Evolutionary conservation across 768 basidiomycete species (phyloP).

Genomic region (Neoboletus brunneissimus): DNA sequence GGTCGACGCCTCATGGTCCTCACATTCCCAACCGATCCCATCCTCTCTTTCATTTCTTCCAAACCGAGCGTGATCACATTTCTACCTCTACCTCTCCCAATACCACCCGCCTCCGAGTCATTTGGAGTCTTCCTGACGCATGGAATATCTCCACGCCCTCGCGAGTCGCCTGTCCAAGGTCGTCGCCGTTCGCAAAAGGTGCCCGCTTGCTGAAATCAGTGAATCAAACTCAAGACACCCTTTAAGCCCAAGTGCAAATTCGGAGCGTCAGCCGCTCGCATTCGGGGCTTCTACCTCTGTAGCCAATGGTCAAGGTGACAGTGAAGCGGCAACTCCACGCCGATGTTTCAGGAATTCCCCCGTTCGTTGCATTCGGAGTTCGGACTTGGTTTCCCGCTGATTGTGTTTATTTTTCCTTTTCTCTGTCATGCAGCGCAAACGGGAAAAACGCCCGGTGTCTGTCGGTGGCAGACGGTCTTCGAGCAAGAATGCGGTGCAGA

Average conservation of each 20-base stretch:
- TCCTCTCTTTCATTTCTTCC: not conserved
- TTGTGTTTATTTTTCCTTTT: not conserved
- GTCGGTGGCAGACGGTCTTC: slow-evolving; percentile 1
- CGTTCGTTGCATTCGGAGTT: slow-evolving; percentile 8
- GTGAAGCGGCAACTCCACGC: not conserved
- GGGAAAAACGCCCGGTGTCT: slow-evolving; percentile 8
- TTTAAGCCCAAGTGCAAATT: slow-evolving; percentile 7
- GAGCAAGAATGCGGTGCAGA: slow-evolving; percentile 12
- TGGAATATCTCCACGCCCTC: slow-evolving; percentile 25
- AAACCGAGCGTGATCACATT: not conserved
- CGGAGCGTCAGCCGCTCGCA: slow-evolving; percentile 3
- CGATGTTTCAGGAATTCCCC: slow-evolving; percentile 10
- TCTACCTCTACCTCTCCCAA: not conserved
- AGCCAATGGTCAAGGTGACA: not conserved
- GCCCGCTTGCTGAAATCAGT: slow-evolving; percentile 6
- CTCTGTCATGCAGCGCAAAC: slow-evolving; percentile 15
- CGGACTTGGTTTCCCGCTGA: not conserved
- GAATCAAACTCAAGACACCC: slow-evolving; percentile 16
- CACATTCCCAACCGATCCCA: not conserved
- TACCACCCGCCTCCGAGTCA: not conserved
- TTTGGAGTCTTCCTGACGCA: not conserved
- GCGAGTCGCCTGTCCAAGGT: slow-evolving; percentile 19
- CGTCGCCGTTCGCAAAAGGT: slow-evolving; percentile 19
- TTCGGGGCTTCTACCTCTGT: slow-evolving; percentile 12
- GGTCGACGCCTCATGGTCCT: slow-evolving; percentile 15